Base-by-base conservation (phyloP, 768 basidiomycete species). In the Amanita subjunquillea region DNA sequence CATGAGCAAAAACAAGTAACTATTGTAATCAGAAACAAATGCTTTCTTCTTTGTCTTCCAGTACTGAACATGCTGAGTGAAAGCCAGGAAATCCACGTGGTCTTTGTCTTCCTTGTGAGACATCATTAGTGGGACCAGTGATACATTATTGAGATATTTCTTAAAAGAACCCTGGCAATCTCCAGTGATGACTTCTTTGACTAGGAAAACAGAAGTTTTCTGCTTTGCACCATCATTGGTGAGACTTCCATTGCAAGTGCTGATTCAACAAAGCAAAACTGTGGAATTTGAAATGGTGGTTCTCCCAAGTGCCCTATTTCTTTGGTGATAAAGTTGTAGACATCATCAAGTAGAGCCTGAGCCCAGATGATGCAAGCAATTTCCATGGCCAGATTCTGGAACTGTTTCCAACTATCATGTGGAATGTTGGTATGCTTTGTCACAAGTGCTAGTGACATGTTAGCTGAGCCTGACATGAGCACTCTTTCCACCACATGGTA, bases 281-380 rank as follows among this genome's bases (percentile, higher is more conserved):
- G 52, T 46, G 52, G 52, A 48, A 53, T 53, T 23, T 23, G 44
- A 36, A 54, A 48, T 12, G 53, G 23, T 44, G 20, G 20, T 12
- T 30, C 2, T 1, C 10, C 20, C 10, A 2, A 5, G 10, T 9
- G 3, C 25, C 43, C 10, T 22, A 2, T n/a, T n/a, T n/a, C n/a
- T n/a, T n/a, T n/a, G n/a, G n/a, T n/a, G 9, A 44, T 10, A 10
- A 44, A 44, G 2, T 44, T 22, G 10, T 44, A 44, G 23, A 44
- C 43, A 12, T 8, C 25, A n/a, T 44, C 43, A 25, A 44, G 43
- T 29, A 44, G 25, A 1, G 43, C 43, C 10, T 44, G 32, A 22
- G 44, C 44, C 63, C 61, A 64, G 9, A 54, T 50, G 25, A 60
- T 44, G 48, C 61, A 61, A 25, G 57, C 43, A 27, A 63, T 49